Evolutionary conservation across 1,284 basidiomycete genomes (phyloP), one percentile per base, ranked within the genome.

Genomic region (Malassezia nana): DNA sequence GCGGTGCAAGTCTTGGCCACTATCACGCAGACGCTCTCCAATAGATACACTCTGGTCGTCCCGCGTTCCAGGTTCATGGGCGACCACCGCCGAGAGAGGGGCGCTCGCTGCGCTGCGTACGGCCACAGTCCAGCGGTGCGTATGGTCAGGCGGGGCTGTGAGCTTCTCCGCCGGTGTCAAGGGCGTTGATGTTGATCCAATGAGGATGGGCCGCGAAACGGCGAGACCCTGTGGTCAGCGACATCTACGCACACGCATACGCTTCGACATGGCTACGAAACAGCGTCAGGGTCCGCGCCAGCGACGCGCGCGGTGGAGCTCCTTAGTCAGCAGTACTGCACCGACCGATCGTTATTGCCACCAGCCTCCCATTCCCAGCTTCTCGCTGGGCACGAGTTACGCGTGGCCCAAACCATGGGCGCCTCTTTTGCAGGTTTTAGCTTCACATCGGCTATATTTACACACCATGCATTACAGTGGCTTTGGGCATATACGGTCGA

Each of bases 81-180:
- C 48, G 31, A 58, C 50, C 29, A 65, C 58, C 20, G 75, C 72
- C 1, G 77, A 76, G 2, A 78, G 74, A 0, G 77, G 75, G 1
- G 78, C 72, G 0, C 69, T 69, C 4, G 76, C 70, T 0, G 80
- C 80, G 10, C 78, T 78, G 3, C 94, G 83, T 12, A 99, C 82
- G 26, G 90, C 91, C 49, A 99, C 84, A 0, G 91, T 96, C 94
- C 94, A 99, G 63, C 83, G 81, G 75, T 98, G 92, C 2, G 94
- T 96, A 71, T 98, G 94, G 67, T 86, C 84, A 16, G 81, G 80
- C 45, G 76, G 52, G 20, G 63, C 69, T 7, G 75, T 63, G 49
- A 83, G 81, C 48, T 82, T 82, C 69, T 95, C 91, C 62, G 84
- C 82, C 7, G 81, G 79, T 0, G 83, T 84, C 58, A 98, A 75